Conservation (phyloP, 2,329 filamentous ascomycete genomes). For the Exserohilum rostratum region DNA sequence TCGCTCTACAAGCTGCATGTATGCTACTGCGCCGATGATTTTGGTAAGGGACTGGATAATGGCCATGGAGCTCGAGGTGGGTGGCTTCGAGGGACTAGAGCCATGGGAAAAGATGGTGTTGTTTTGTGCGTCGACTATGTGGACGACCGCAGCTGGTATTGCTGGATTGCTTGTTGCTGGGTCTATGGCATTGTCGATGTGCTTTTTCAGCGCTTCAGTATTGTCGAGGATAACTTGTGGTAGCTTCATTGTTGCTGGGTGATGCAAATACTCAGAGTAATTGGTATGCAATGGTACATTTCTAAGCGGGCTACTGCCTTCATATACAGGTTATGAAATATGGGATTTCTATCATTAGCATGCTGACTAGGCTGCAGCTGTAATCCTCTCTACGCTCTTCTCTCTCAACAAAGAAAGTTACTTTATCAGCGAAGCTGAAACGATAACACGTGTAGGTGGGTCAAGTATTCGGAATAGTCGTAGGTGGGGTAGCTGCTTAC, state of each 20-base stretch:
- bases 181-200: conserved; percentile 1
- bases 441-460: neutral
- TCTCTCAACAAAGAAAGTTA: neutral
- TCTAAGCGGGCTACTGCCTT: neutral
- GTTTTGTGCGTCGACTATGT: conserved; percentile 23
- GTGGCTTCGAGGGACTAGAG: conserved; percentile 10
- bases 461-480: neutral
- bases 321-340: neutral
- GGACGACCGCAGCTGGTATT: conserved; percentile 28
- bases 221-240: neutral
- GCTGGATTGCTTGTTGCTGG: neutral
- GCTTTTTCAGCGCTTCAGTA: neutral
- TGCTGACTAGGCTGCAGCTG: neutral
- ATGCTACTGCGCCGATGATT: conserved; percentile 30
- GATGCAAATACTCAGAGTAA: neutral
- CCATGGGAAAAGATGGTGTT: conserved; percentile 28
- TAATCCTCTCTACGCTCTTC: neutral
- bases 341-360: neutral
- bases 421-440: neutral
- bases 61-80: conserved; percentile 20
- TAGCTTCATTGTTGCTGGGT: neutral
- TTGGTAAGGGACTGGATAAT: conserved; percentile 32
- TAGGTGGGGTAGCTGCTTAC: neutral
- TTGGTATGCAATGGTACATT: neutral
- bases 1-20: conserved; percentile 33